These are phyloP conservation scores for Blastocystis sp. DNA, from an alignment of 352 stramenopile species.

Conservation along the genomic window DNA sequence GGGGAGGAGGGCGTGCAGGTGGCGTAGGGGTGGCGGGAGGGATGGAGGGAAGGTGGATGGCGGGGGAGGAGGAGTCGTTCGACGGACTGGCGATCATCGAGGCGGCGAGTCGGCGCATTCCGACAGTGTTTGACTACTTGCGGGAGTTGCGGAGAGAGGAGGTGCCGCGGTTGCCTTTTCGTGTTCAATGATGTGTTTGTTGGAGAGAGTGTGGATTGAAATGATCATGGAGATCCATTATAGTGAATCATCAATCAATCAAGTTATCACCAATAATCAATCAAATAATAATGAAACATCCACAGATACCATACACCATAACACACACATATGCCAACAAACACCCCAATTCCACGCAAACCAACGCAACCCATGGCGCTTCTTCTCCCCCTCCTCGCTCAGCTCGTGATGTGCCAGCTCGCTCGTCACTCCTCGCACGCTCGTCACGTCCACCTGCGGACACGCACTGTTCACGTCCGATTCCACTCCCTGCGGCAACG, in stretches of 20 bases:
- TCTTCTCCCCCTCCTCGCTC: neutral
- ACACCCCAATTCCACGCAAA: neutral
- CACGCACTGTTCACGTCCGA: constrained; percentile 7
- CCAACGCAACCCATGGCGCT: neutral
- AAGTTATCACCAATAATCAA: no score
- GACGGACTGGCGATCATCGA: neutral
- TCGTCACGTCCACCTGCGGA: constrained; percentile 6
- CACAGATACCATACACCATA: no score
- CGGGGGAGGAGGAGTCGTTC: neutral
- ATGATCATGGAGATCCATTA: neutral
- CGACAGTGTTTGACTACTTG: neutral
- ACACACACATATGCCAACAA: neutral
- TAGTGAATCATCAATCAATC: neutral
- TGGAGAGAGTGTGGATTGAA: neutral
- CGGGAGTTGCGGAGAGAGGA: neutral
- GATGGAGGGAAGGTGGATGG: neutral
- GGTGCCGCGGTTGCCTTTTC: neutral
- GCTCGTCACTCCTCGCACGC: neutral
- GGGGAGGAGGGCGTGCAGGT: neutral
- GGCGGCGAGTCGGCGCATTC: neutral
- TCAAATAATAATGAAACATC: no score
- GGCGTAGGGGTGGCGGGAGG: neutral
- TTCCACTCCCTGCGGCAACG: no score
- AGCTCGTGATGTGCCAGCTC: no score
- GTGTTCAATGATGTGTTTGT: neutral